These are phyloP conservation scores for Dendrocalamus sinicus DNA, from an alignment of 176 grass and related monocot genomes.

Conservation along the genomic window DNA sequence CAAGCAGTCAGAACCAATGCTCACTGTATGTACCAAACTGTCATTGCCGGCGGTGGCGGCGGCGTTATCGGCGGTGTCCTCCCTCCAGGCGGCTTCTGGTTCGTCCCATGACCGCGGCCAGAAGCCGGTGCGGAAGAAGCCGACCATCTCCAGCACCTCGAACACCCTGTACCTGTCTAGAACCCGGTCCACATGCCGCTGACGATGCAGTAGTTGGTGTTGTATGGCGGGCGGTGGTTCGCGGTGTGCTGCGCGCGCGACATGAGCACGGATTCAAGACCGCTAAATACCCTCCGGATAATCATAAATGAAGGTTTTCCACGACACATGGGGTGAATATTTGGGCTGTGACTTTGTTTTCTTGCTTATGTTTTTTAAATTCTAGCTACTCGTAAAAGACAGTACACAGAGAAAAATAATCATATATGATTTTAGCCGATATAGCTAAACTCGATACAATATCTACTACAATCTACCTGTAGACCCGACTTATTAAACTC, in stretches of 20 bases:
- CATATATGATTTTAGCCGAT: too few species aligned
- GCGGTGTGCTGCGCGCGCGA: slow-evolving; percentile 67
- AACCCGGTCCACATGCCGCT: slow-evolving; percentile 75
- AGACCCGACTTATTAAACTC: neutral
- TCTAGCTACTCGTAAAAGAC: too few species aligned
- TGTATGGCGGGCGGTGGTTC: slow-evolving; percentile 72
- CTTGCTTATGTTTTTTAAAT: too few species aligned
- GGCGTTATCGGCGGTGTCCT: slow-evolving; percentile 9
- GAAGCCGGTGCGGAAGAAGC: slow-evolving; percentile 70
- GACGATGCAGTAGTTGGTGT: slow-evolving; percentile 84
- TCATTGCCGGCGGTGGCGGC: neutral
- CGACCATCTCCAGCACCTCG: slow-evolving; percentile 75
- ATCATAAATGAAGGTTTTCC: too few species aligned
- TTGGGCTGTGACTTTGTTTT: too few species aligned
- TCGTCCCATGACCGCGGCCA: slow-evolving; percentile 74
- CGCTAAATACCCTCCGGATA: too few species aligned
- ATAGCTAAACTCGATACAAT: too few species aligned
- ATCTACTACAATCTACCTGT: neutral
- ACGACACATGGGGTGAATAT: too few species aligned
- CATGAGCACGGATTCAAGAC: slow-evolving; percentile 55
- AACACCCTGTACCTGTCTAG: slow-evolving; percentile 74
- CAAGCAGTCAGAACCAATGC: neutral
- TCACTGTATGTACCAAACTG: slow-evolving; percentile 2
- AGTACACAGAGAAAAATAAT: too few species aligned
- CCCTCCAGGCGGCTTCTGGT: slow-evolving; percentile 57